Evolutionary conservation across 2,329 filamentous ascomycete species (phyloP), one percentile per base, ranked within the genome.

Genomic region (Hirsutella minnesotensis): DNA sequence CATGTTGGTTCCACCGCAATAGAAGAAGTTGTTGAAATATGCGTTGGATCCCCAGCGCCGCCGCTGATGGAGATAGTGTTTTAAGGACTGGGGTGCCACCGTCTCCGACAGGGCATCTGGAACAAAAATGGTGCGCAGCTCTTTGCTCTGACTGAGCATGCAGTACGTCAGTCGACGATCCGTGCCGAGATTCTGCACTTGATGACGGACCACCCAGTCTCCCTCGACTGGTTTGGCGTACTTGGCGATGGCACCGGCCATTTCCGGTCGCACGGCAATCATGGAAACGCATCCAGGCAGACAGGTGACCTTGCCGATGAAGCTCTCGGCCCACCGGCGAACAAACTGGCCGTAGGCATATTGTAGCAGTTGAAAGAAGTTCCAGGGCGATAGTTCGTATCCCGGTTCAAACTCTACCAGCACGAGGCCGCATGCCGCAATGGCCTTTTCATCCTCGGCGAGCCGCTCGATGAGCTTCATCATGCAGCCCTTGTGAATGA

Each of bases 21-120:
- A 39, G 24, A 30, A 39, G 38, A 39, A 39, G 24, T 39, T 39
- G 38, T 39, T 39, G 24, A 39, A 39, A 16, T 39, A 39, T 13
- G 38, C 38, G 24, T 39, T 39, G 38, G 38, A 39, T 16, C 38
- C 38, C 38, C 38, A 39, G 24, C 38, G 38, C 3, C 38, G 38
- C 3, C 38, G 38, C 24, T 39, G 38, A 9, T 30, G 22, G 13
- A 39, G 24, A 15, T 39, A 39, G 22, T 39, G 38, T 24, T 30
- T 30, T 13, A 30, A 19, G 13, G 22, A 29, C 38, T 39, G 38
- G 3, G 38, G 38, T 3, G 38, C 38, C 13, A 39, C 38, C 38
- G 38, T 39, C 38, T 39, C 38, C 22, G 24, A 12, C 5, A 39
- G 13, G 22, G 38, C 38, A 15, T 39, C 38, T 13, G 22, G 38